phyloP scores from a whole-genome alignment of 225 moss, liverwort and hornwort species.

The Sphagnum contortum region DNA sequence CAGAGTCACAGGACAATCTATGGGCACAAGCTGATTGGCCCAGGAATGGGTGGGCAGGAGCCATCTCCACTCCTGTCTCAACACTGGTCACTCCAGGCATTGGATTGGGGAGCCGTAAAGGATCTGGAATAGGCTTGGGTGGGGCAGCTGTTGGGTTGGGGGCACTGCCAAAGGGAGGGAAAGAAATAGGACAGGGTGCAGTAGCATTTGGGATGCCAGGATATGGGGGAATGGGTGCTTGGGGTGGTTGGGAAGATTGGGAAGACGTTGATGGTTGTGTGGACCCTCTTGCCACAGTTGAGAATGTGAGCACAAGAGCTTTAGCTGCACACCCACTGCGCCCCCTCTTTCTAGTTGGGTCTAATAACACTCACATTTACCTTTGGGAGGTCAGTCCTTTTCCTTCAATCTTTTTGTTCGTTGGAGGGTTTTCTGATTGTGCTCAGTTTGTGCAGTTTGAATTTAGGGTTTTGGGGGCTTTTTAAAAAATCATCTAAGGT shows the following conservation, averaged over 20 bases:
- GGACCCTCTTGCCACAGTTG: conserved; percentile 58
- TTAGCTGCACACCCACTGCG: conserved; percentile 59
- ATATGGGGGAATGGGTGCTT: conserved; percentile 65
- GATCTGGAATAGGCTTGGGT: conserved; percentile 21
- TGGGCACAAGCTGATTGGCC: conserved; percentile 46
- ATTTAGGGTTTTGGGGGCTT: too few relatives aligned
- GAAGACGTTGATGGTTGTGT: conserved; percentile 53
- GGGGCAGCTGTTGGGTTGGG: conserved; percentile 21
- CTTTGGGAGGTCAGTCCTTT: conserved; percentile 48
- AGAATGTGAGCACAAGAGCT: conserved; percentile 59
- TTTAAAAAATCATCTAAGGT: too few relatives aligned
- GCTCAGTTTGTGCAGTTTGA: not conserved
- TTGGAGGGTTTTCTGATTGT: not conserved
- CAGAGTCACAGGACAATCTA: conserved; percentile 27
- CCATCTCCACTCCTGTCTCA: conserved; percentile 32
- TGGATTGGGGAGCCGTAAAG: conserved; percentile 26
- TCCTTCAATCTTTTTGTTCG: not conserved
- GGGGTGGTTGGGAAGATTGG: conserved; percentile 71
- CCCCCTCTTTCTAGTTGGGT: conserved; percentile 61
- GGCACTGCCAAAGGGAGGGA: conserved; percentile 26
- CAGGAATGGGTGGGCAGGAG: conserved; percentile 61
- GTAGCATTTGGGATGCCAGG: conserved; percentile 65
- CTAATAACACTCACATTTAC: conserved; percentile 64
- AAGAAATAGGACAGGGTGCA: conserved; percentile 33
- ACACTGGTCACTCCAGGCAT: conserved; percentile 13